Base-by-base conservation (phyloP, 129 eudicot genomes). In the Tagetes erecta region DNA sequence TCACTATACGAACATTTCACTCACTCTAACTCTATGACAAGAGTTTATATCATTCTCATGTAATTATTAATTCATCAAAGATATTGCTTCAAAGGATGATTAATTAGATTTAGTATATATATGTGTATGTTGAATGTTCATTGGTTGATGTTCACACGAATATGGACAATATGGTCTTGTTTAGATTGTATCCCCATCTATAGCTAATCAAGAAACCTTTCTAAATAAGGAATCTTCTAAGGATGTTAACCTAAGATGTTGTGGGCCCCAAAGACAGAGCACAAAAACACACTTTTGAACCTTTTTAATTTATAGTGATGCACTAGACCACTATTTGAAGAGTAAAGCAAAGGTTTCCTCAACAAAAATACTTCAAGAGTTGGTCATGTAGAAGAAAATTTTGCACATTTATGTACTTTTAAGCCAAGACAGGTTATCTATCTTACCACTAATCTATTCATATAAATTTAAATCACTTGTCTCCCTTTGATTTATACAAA, bases 401-500 rank as follows among this genome's bases (percentile, higher is more conserved):
- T 79, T 72, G 41, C 73, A 72, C 78, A 33, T 79, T 79, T 57
- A 64, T 72, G 78, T 79, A 55, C 83, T 79, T 79, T 72, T 65
- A 79, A 79, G 83, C 68, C 68, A 79, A 79, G 78, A 46, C 77
- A 71, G 72, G 67, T 64, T 14, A 64, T 71, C 77, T 64, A 78
- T 73, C 50, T 57, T 33, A 73, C n/a, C 83, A 67, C 83, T 80
- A 80, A 80, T 80, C 80, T 67, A 49, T 38, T 74, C 83, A 47
- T 80, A 80, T 74, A 80, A 80, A 80, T 80, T 68, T 56, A 58
- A 80, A 69, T 80, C 74, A 41, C 55, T 68, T 83, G 80, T 63
- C 84, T 83, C 67, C 86, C 10, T 71, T 72, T 85, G 76, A 60
- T 70, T 90, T 85, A 90, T 72, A 83, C 76, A 86, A 77, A 71